Evolutionary conservation across 257 asterid genomes (phyloP).

Genomic region (Scutellaria barbata): DNA sequence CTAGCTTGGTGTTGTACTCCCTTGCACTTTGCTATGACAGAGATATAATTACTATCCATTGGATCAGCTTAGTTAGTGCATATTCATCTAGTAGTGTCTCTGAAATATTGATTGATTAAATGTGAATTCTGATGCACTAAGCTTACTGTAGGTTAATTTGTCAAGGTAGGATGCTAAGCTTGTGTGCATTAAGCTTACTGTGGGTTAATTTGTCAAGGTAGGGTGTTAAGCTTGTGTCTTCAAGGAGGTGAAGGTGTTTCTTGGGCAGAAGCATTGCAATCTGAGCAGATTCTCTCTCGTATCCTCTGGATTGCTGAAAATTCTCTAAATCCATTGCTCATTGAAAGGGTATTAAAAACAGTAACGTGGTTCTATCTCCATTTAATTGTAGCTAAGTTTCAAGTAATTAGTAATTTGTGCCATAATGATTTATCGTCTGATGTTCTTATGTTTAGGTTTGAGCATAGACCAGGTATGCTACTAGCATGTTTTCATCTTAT

Average conservation of each 20-base stretch:
- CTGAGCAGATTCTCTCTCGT: constrained; percentile 70
- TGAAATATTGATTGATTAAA: constrained; percentile 21
- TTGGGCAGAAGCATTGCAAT: constrained; percentile 75
- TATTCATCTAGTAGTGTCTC: not conserved
- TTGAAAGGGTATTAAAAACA: constrained; percentile 62
- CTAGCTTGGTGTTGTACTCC: constrained; percentile 19
- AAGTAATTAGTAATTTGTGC: constrained; percentile 4
- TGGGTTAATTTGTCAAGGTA: constrained; percentile 42
- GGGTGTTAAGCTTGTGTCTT: constrained; percentile 78
- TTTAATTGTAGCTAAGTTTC: constrained; percentile 19
- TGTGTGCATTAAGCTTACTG: constrained; percentile 44
- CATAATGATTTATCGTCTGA: constrained; percentile 12
- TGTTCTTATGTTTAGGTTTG: constrained; percentile 15
- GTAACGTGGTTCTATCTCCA: constrained; percentile 27
- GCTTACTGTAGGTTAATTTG: constrained; percentile 36
- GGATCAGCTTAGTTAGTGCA: constrained; percentile 20
- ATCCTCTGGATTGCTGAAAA: constrained; percentile 87
- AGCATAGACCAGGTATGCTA: constrained; percentile 4
- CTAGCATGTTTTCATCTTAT: constrained; percentile 8
- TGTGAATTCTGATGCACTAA: constrained; percentile 23
- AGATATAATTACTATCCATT: constrained; percentile 8
- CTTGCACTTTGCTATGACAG: not conserved
- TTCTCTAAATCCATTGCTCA: constrained; percentile 70
- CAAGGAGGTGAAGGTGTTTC: constrained; percentile 63
- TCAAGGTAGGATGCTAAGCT: constrained; percentile 67